Conservation (phyloP, 2,329 filamentous ascomycete species). For the Diaporthe destruens region DNA sequence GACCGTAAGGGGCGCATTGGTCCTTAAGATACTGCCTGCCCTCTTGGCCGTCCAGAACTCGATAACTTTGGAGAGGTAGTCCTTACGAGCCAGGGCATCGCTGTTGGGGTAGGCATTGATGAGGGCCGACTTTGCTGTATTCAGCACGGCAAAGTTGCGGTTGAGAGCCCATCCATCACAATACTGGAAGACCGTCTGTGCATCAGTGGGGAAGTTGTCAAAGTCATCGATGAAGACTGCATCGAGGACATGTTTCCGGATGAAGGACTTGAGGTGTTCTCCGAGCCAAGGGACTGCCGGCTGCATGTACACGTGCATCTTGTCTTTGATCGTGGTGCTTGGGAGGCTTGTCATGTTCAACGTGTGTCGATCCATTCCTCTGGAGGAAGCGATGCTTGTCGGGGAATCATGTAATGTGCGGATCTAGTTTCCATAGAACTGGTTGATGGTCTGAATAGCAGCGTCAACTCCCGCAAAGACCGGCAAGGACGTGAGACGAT, state of each 20-base stretch:
- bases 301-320: conserved; percentile 48
- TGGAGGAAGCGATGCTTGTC: conserved; percentile 28
- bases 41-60: conserved; percentile 55
- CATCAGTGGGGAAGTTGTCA: conserved; percentile 46
- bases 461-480: background rate
- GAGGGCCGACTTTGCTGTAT: conserved; percentile 47
- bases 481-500: background rate
- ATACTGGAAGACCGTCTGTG: conserved; percentile 48
- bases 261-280: conserved; percentile 49
- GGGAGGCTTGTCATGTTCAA: conserved; percentile 6
- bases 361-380: conserved; percentile 26
- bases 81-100: conserved; percentile 54
- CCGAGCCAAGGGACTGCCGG: conserved; percentile 50
- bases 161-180: conserved; percentile 54
- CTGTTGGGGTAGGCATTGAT: conserved; percentile 57
- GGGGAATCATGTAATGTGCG: conserved; percentile 17
- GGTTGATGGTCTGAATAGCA: background rate
- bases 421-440: conserved; percentile 20
- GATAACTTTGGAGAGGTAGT: conserved; percentile 51
- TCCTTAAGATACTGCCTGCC: conserved; percentile 49
- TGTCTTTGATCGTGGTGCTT: conserved; percentile 21
- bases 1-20: conserved; percentile 50
- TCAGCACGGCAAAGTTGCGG: conserved; percentile 51
- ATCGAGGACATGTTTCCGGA: conserved; percentile 48
- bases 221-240: conserved; percentile 49